Percentiles rank a stretch among this genome's conserved stretches.
These are phyloP conservation scores for Fusarium transvaalense DNA, from an alignment of 2,329 filamentous ascomycete genomes.

Conservation along the genomic window DNA sequence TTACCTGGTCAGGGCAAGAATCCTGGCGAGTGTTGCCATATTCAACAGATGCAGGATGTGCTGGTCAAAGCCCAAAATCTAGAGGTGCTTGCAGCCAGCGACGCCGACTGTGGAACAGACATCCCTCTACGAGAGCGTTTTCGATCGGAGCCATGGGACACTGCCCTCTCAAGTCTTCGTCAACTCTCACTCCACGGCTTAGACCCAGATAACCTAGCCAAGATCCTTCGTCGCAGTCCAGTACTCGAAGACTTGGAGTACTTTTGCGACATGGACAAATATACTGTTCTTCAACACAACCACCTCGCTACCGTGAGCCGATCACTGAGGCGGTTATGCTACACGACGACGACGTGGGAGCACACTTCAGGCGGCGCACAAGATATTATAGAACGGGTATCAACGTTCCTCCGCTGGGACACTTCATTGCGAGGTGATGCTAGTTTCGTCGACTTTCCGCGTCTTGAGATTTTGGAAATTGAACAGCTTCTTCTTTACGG, in stretches of 20 bases:
- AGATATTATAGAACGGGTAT: slow-evolving; percentile 45
- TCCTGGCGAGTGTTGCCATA: slow-evolving; percentile 46
- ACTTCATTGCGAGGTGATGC: slow-evolving; percentile 42
- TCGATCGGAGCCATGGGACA: slow-evolving; percentile 45
- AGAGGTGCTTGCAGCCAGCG: slow-evolving; percentile 43
- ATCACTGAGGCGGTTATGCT: slow-evolving; percentile 44
- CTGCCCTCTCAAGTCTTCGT: slow-evolving; percentile 43
- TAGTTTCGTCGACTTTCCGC: slow-evolving; percentile 46
- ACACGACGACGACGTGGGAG: slow-evolving; percentile 46
- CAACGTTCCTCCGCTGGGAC: slow-evolving; percentile 45
- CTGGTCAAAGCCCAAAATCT: slow-evolving; percentile 46
- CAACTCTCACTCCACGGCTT: slow-evolving; percentile 46
- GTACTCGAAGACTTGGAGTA: slow-evolving; percentile 47
- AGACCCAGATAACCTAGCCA: slow-evolving; percentile 45
- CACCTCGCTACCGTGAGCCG: slow-evolving; percentile 37
- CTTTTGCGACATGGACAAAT: slow-evolving; percentile 49
- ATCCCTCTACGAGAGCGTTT: slow-evolving; percentile 47
- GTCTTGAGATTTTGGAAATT: slow-evolving; percentile 46
- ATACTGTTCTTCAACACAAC: slow-evolving; percentile 44
- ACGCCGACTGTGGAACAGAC: slow-evolving; percentile 46
- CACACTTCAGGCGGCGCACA: slow-evolving; percentile 41
- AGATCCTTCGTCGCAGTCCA: slow-evolving; percentile 45
- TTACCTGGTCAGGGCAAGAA: slow-evolving; percentile 44
- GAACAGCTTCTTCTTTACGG: slow-evolving; percentile 48
- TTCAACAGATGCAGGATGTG: slow-evolving; percentile 49